Evolutionary conservation across 768 basidiomycete genomes (phyloP).

Genomic region (Lentinula boryana): DNA sequence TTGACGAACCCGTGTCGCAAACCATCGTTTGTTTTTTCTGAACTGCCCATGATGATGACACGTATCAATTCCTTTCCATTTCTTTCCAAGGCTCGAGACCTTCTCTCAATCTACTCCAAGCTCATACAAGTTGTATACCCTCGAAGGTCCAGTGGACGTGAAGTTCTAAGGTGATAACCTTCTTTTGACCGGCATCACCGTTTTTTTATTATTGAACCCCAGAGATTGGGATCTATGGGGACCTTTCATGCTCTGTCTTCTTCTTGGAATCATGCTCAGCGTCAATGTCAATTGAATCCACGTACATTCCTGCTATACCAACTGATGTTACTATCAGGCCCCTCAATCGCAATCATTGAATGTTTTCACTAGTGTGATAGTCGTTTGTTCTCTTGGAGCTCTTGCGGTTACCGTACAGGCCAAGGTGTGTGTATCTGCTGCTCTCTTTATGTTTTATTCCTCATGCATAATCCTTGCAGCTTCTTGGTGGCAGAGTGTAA

Average conservation of each 20-base stretch:
- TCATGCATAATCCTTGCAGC: slow-evolving; percentile 29
- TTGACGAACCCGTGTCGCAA: slow-evolving; percentile 85
- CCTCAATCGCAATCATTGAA: slow-evolving; percentile 77
- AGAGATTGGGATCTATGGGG: slow-evolving; percentile 99
- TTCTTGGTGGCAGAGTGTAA: slow-evolving; percentile 80
- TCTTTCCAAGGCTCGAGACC: slow-evolving; percentile 66
- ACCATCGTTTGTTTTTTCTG: slow-evolving; percentile 68
- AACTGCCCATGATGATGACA: slow-evolving; percentile 4
- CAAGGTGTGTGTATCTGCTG: slow-evolving; percentile 47
- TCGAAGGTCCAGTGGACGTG: slow-evolving; percentile 62
- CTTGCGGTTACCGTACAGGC: slow-evolving; percentile 93
- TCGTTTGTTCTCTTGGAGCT: slow-evolving; percentile 87
- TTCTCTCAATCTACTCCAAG: slow-evolving; percentile 88
- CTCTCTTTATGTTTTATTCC: neutral
- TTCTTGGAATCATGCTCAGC: slow-evolving; percentile 80
- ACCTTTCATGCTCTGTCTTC: slow-evolving; percentile 76
- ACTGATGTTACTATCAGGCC: slow-evolving; percentile 45
- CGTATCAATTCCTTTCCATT: neutral
- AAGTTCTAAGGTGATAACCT: slow-evolving; percentile 59
- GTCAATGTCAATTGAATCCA: slow-evolving; percentile 51
- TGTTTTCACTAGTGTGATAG: slow-evolving; percentile 92
- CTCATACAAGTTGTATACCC: slow-evolving; percentile 93
- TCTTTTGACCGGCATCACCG: neutral
- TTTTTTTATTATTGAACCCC: slow-evolving; percentile 1
- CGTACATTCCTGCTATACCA: neutral